Conservation (phyloP, 257 asterid genomes). For the Solanum lycopersicoides region DNA sequence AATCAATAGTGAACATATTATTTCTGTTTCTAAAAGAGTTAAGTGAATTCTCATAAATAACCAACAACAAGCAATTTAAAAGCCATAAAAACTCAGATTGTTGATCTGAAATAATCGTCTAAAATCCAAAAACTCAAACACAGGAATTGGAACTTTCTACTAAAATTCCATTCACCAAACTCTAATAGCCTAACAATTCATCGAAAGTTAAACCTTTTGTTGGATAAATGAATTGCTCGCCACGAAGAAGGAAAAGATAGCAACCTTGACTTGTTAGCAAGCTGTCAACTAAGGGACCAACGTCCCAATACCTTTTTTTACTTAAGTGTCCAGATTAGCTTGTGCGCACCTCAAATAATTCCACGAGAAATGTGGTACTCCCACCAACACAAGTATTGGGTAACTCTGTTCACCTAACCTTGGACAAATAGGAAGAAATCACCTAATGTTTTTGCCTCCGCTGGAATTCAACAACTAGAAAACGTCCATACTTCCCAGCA, state of each 20-base stretch:
- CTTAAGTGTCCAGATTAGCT: background rate
- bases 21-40: background rate
- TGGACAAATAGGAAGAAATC: background rate
- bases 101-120: background rate
- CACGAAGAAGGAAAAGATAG: background rate
- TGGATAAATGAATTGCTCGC: background rate
- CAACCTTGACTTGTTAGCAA: background rate
- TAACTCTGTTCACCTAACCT: background rate
- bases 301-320: background rate
- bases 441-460: background rate
- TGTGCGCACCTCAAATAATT: background rate
- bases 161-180: background rate
- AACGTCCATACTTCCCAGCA: background rate
- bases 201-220: background rate
- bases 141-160: background rate
- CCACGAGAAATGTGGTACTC: background rate
- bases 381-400: background rate
- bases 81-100: background rate
- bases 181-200: background rate
- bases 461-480: background rate
- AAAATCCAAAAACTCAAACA: background rate
- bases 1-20: background rate
- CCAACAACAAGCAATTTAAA: background rate
- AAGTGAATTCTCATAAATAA: background rate
- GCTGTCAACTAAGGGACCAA: background rate